Percentiles rank a stretch among this genome's conserved stretches.
These are phyloP conservation scores for Iris pallida DNA, from an alignment of 116 monocot genomes.

Conservation along the genomic window DNA sequence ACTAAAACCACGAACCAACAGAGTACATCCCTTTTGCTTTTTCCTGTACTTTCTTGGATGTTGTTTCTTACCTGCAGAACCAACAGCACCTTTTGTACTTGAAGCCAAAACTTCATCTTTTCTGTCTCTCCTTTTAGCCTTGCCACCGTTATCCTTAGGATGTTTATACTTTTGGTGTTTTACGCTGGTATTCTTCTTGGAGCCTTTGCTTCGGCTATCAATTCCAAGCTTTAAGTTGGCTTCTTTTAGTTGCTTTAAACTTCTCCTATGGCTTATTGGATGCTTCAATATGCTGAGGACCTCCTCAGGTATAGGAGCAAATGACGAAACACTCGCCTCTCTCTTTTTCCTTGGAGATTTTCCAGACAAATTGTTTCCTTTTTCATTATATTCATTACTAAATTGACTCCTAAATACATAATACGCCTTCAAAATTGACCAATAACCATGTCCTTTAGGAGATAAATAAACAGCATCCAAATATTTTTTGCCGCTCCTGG, in stretches of 20 bases:
- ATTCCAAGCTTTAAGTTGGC: conserved; percentile 8
- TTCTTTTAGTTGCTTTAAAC: conserved; percentile 14
- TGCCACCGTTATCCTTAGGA: background rate
- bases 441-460: conserved; percentile 62
- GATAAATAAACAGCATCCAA: conserved; percentile 68
- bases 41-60: conserved; percentile 18
- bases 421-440: conserved; percentile 89
- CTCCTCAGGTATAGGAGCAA: conserved; percentile 32
- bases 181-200: conserved; percentile 1
- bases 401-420: conserved; percentile 35
- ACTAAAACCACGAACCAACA: conserved; percentile 39
- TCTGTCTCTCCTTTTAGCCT: background rate
- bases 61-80: conserved; percentile 11
- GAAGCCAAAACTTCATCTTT: background rate
- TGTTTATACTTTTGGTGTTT: conserved; percentile 5
- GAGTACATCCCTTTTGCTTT: conserved; percentile 38
- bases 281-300: conserved; percentile 46
- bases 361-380: conserved; percentile 6
- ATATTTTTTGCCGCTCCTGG: conserved; percentile 54
- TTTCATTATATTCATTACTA: background rate
- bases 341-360: conserved; percentile 11
- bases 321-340: conserved; percentile 8
- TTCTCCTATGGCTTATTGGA: conserved; percentile 11
- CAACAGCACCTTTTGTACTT: conserved; percentile 6
- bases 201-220: conserved; percentile 8